Base-by-base conservation (phyloP, 2,329 filamentous ascomycete genomes). In the Zopfia rhizophila region DNA sequence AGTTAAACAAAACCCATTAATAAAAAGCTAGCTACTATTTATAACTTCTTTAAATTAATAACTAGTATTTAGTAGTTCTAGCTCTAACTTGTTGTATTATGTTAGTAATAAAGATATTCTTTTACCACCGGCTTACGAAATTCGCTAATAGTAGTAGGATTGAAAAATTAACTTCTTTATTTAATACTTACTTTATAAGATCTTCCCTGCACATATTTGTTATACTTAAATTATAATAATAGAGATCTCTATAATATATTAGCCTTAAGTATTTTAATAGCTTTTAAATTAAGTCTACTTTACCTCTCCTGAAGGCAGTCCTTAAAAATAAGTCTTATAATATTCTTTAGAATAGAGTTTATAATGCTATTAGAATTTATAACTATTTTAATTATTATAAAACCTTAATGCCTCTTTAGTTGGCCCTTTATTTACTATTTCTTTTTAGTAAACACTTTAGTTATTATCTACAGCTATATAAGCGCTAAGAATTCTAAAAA, bases 271-370 rank as follows among this genome's bases (percentile, higher is more conserved):
- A 38, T 33, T 52, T 48, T 27, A 46, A 55, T 32, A 25, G 48
- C 32, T 60, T 61, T 32, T 37, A 51, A 30, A 14, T 37, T 21
- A 18, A 27, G 38, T 40, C 31, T 10, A 39, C 23, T 11, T 31
- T 3, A 14, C 36, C 40, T 25, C 27, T 45, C 14, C 25, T 47
- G 16, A 4, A 27, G 12, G 41, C 41, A 17, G 38, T 50, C 23
- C 41, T 53, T 11, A 27, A 42, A 10, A 38, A 48, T 4, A n/a
- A 52, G n/a, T 17, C 48, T 36, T 31, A 49, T 37, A 27, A 53
- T 19, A 22, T 53, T 12, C 56, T 67, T 31, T 66, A 51, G 59
- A 39, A 55, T 23, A 46, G 32, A 14, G 68, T 72, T 42, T 71
- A 75, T 51, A 40, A 52, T 24, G 65, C 68, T 38, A 60, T 73